Evolutionary conservation across 768 basidiomycete genomes (phyloP), one percentile per base, ranked within the genome.

Genomic region (Dioszegia aurantiaca): DNA sequence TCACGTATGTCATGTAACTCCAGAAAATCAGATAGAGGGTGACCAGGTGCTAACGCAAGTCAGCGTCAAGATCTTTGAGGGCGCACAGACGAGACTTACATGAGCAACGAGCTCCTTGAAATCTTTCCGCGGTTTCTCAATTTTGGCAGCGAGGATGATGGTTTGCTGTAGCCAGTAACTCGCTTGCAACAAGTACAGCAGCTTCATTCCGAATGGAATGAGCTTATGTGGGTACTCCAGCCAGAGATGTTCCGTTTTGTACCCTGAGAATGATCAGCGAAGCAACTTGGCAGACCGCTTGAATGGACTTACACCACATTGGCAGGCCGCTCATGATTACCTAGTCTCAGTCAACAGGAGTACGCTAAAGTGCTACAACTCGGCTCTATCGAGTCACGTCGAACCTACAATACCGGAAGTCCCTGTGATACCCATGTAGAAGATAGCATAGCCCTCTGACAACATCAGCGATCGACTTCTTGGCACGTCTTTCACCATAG

Each of bases 51-150:
- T 79, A 49, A 11, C 12, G 56, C 24, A 12, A 33, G n/a, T 52
- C 51, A 54, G 37, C 19, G 26, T 26, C 33, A 33, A 21, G 17
- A 28, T 30, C 26, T 6, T 46, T 21, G 26, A 52, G 24, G 19
- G 41, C 1, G 37, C 39, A 12, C 6, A 5, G 19, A 43, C 24
- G 26, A 2, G 6, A 26, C 75, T 51, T 44, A 78, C 78, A 74
- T 99, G 95, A 0, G 82, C 82, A 19, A 95, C 83, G 16, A 97
- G 84, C 75, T 97, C 94, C 19, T 74, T 67, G 73, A 87, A 91
- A 74, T 99, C 95, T 74, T 88, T 90, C 48, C 95, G 83, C 0
- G 95, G 94, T 74, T 95, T 97, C 78, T 99, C 95, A 14, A 99
- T 82, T 44, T 85, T 80, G 12, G 93, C 82, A 2, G 87, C 78